These are phyloP conservation scores for Panellus pusillus DNA, from an alignment of 768 basidiomycete species.

Conservation along the genomic window DNA sequence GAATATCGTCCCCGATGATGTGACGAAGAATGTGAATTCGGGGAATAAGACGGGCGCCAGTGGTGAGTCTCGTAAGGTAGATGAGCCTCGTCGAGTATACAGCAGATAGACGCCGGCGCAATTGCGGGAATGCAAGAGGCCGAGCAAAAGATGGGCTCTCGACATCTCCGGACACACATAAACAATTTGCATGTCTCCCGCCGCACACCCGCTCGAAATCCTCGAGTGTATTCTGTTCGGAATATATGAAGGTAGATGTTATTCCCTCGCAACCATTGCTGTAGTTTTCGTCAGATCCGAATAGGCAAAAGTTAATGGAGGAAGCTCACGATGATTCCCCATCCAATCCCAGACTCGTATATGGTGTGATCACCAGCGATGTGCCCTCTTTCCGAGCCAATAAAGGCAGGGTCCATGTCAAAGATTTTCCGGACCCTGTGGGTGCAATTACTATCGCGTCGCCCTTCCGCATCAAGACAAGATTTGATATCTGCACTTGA, in stretches of 20 bases:
- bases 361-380: conserved; percentile 23
- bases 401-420: conserved; percentile 22
- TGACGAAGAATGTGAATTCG: conserved; percentile 11
- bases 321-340: conserved; percentile 15
- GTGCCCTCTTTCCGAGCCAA: conserved; percentile 17
- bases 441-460: conserved; percentile 22
- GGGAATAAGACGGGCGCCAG: conserved; percentile 19
- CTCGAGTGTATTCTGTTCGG: conserved; percentile 4
- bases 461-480: conserved; percentile 3
- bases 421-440: conserved; percentile 23
- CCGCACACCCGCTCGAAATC: conserved; percentile 13
- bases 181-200: conserved; percentile 15
- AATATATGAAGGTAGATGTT: conserved; percentile 14
- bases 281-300: too few relatives aligned
- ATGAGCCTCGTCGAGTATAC: conserved; percentile 26
- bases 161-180: conserved; percentile 27
- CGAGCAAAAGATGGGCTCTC: conserved; percentile 23
- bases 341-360: conserved; percentile 23
- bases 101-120: conserved; percentile 19
- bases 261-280: neutral
- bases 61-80: conserved; percentile 14
- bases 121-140: conserved; percentile 16
- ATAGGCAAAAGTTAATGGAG: neutral
- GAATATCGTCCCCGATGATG: conserved; percentile 14
- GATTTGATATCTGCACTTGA: conserved; percentile 21